phyloP scores from a whole-genome alignment of 2,329 filamentous ascomycete species.

The Talaromyces pinophilus region DNA sequence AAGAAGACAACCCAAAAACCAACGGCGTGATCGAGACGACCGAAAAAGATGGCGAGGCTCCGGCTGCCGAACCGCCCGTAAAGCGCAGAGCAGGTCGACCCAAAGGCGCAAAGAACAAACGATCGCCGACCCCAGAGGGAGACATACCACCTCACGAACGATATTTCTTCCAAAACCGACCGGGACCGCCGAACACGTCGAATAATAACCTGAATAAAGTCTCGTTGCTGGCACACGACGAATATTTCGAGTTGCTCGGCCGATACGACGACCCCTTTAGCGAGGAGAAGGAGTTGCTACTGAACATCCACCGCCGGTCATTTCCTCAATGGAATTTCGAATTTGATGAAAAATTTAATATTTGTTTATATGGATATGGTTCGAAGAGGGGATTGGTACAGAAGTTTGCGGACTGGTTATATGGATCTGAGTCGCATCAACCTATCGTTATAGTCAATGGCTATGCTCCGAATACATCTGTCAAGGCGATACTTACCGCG shows the following conservation, averaged over 20 bases:
- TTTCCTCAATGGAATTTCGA: conserved; percentile 95
- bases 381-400: conserved; percentile 78
- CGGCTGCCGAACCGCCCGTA: conserved; percentile 48
- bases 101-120: conserved; percentile 59
- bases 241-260: conserved; percentile 75
- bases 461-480: conserved; percentile 57
- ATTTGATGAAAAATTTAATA: conserved; percentile 78
- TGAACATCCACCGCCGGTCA: conserved; percentile 73
- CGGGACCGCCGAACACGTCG: conserved; percentile 79
- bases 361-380: conserved; percentile 90
- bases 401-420: conserved; percentile 71
- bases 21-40: conserved; percentile 33
- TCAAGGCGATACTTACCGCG: conserved; percentile 54
- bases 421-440: conserved; percentile 44
- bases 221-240: conserved; percentile 80
- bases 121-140: conserved; percentile 75
- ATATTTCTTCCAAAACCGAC: conserved; percentile 90
- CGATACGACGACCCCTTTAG: conserved; percentile 68
- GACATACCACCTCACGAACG: conserved; percentile 84
- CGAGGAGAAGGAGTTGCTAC: conserved; percentile 68
- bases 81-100: conserved; percentile 59
- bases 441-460: conserved; percentile 86
- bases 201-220: conserved; percentile 78
- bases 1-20: conserved; percentile 41
- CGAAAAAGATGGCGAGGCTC: conserved; percentile 35